Conservation (phyloP, 768 basidiomycete species). For the Tephrocybe rancida region DNA sequence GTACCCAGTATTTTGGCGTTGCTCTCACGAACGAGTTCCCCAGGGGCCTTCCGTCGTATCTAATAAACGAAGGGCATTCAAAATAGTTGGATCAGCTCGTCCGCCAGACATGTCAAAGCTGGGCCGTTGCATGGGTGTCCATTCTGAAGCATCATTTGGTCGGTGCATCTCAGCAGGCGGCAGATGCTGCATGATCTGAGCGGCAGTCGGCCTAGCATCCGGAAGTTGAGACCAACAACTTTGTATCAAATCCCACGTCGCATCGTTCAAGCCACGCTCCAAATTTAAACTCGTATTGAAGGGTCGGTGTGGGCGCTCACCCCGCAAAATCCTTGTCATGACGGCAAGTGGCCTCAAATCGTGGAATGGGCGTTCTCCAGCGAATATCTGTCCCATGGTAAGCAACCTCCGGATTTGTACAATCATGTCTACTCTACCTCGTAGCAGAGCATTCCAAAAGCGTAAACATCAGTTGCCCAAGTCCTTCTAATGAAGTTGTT, state of each 20-base stretch:
- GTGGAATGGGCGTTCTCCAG: slow-evolving; percentile 1
- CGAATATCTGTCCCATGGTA: neutral
- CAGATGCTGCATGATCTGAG: neutral
- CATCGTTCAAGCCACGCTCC: neutral
- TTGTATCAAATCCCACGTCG: neutral
- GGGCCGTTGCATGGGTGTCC: neutral
- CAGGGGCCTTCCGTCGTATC: too few species aligned
- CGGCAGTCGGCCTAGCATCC: neutral
- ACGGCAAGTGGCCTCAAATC: neutral
- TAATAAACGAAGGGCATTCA: too few species aligned
- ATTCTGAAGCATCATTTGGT: neutral
- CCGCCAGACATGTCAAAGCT: neutral
- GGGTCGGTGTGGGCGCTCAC: neutral
- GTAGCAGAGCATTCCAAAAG: slow-evolving; percentile 5
- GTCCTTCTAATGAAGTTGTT: slow-evolving; percentile 6
- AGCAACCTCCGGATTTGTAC: neutral
- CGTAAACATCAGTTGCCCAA: neutral
- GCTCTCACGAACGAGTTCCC: too few species aligned
- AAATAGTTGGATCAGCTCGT: neutral
- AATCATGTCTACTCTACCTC: neutral
- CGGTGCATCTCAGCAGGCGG: neutral
- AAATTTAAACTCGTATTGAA: too few species aligned
- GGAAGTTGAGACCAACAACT: neutral
- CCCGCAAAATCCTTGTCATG: neutral
- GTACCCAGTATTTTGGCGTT: too few species aligned